These are phyloP conservation scores for Aspergillus ruber DNA, from an alignment of 2,329 filamentous ascomycete genomes.

Conservation along the genomic window DNA sequence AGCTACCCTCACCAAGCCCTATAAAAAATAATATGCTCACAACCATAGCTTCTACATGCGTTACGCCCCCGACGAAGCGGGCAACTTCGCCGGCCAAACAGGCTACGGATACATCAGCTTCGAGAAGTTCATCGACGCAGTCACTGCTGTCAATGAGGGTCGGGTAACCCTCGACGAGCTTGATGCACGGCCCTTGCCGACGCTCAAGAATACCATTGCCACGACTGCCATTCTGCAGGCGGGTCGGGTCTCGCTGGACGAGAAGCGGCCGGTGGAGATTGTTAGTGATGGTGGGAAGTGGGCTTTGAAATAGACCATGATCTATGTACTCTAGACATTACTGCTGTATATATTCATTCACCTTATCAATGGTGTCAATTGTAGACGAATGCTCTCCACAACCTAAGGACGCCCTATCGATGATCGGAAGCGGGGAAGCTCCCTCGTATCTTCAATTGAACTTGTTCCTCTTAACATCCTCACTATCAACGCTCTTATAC, in stretches of 20 bases:
- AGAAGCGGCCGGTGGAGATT: constrained; percentile 71
- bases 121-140: constrained; percentile 91
- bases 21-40: neutral
- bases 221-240: constrained; percentile 90
- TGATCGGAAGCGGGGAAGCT: neutral
- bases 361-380: too few relatives aligned
- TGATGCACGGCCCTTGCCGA: constrained; percentile 74
- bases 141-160: constrained; percentile 69
- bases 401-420: neutral
- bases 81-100: constrained; percentile 84
- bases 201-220: constrained; percentile 79
- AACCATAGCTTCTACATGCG: constrained; percentile 71
- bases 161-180: constrained; percentile 66
- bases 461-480: neutral
- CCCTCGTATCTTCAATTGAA: neutral
- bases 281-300: constrained; percentile 44
- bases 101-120: constrained; percentile 93
- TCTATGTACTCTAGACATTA: neutral
- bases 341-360: too few relatives aligned
- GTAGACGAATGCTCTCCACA: too few relatives aligned
- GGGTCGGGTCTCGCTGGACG: constrained; percentile 75
- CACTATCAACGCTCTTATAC: neutral
- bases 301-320: constrained; percentile 52
- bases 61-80: constrained; percentile 89
- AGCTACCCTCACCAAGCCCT: constrained; percentile 18